These are phyloP conservation scores for Decorospora gaudefroyi DNA, from an alignment of 2,329 filamentous ascomycete species.

Conservation along the genomic window DNA sequence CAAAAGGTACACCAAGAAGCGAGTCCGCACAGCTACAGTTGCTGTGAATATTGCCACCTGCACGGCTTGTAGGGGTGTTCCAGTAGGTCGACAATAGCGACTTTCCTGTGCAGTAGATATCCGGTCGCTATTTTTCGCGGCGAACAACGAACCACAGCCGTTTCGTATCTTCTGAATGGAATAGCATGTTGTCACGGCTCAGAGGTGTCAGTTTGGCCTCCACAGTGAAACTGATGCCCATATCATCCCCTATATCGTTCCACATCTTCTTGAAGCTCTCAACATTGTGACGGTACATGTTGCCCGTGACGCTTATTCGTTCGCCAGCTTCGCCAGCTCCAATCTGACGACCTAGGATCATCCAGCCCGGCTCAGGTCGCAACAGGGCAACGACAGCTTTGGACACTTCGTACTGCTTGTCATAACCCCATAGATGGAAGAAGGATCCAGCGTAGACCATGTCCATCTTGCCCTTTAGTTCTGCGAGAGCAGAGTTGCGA, in stretches of 20 bases:
- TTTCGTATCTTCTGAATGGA: constrained; percentile 19
- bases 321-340: constrained; percentile 41
- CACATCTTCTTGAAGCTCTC: constrained; percentile 47
- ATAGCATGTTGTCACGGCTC: constrained; percentile 11
- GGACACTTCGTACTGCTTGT: constrained; percentile 40
- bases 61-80: too few species aligned
- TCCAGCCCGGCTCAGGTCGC: constrained; percentile 49
- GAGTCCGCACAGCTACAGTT: too few species aligned
- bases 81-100: too few species aligned
- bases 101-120: too few species aligned
- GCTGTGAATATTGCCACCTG: too few species aligned
- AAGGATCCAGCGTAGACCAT: constrained; percentile 51
- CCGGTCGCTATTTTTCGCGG: constrained; percentile 21
- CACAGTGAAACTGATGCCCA: constrained; percentile 34
- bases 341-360: constrained; percentile 60
- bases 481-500: constrained; percentile 29
- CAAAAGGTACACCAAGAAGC: neutral
- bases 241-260: constrained; percentile 44
- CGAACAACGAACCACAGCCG: constrained; percentile 31
- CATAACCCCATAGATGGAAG: constrained; percentile 50
- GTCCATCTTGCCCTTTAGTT: constrained; percentile 40
- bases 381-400: constrained; percentile 43
- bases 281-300: constrained; percentile 42
- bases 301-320: constrained; percentile 18
- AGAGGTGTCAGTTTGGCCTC: constrained; percentile 22